Evolutionary conservation across 768 basidiomycete species (phyloP).

Genomic region (Rhodosporidiobolus odoratus): DNA sequence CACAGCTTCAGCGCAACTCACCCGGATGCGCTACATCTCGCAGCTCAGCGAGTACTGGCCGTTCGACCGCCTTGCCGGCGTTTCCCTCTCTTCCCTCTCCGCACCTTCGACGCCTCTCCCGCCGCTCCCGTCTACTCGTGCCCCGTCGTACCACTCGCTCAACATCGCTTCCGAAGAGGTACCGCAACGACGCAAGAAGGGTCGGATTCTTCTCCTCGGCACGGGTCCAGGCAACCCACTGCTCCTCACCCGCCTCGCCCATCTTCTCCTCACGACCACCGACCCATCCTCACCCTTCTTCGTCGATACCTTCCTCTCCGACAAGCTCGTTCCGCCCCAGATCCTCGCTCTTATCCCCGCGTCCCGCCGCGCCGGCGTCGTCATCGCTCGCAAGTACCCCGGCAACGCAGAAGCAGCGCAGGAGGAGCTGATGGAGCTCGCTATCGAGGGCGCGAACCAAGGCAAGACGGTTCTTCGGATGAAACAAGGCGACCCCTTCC

Average conservation of each 20-base stretch:
- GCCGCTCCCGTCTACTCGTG: constrained; percentile 72
- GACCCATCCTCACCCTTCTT: constrained; percentile 30
- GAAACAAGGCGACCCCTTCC: constrained; percentile 94
- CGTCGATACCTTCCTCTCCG: constrained; percentile 68
- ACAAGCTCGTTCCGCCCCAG: constrained; percentile 88
- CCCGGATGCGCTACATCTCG: constrained; percentile 86
- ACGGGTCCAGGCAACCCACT: constrained; percentile 94
- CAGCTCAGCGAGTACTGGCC: constrained; percentile 96
- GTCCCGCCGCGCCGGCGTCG: constrained; percentile 55
- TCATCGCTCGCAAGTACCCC: constrained; percentile 93
- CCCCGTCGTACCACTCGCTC: constrained; percentile 51
- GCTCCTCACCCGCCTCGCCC: constrained; percentile 81
- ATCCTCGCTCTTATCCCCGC: constrained; percentile 77
- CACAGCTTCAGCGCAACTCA: constrained; percentile 33
- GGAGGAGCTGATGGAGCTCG: constrained; percentile 86
- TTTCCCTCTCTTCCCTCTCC: constrained; percentile 53
- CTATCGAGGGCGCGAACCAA: constrained; percentile 68
- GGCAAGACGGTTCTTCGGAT: constrained; percentile 84
- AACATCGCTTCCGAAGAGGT: not conserved
- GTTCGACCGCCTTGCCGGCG: constrained; percentile 63
- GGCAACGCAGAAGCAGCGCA: constrained; percentile 95
- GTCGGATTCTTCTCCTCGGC: constrained; percentile 82
- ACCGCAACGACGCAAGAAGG: constrained; percentile 43
- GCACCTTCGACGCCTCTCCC: constrained; percentile 75
- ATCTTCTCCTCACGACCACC: constrained; percentile 67